Base-by-base conservation (phyloP, 1,284 basidiomycete species). In the Athelia sp. region DNA sequence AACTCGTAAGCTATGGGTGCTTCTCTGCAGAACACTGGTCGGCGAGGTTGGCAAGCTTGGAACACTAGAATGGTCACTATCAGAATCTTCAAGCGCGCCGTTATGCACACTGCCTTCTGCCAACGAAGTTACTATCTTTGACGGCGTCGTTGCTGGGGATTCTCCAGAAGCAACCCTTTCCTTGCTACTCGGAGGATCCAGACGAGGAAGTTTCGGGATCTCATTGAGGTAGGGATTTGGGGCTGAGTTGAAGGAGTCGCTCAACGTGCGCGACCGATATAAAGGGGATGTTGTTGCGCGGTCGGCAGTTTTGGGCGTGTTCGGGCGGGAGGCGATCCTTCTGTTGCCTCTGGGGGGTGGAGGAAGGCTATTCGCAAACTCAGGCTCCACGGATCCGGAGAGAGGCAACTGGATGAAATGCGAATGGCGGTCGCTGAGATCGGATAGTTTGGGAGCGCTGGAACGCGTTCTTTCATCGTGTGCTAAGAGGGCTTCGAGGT, bases 401-500 rank as follows among this genome's bases (percentile, higher is more conserved):
- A 21, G 21, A 32, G 15, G n/a, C 13, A 9, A 11, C 24, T 18
- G 19, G 21, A 15, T 8, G 9, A 8, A 38, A n/a, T 19, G 36
- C 13, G 17, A 38, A n/a, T 19, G 36, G 13, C 6, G 45, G 22
- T 32, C n/a, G 15, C 15, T 18, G 22, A 17, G 17, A 35, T 46
- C 26, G 15, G 18, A 29, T 23, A 11, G 45, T 15, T 52, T 54
- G 10, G 29, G 36, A 22, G 48, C 49, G 26, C 13, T 29, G 4
- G 26, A 6, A 42, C n/a, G 46, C 40, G 29, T 62, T 48, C 70
- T 69, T 50, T 82, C 79, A 50, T 82, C 82, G 54, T 80, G 76
- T 57, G 81, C 74, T 50, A 84, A 68, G 9, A 84, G 60, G 9
- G 82, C 82, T 54, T 81, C 75, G 43, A 84, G 74, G 60, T 84